Conservation (phyloP, 306 rosid species). For the Hippophae rhamnoides region DNA sequence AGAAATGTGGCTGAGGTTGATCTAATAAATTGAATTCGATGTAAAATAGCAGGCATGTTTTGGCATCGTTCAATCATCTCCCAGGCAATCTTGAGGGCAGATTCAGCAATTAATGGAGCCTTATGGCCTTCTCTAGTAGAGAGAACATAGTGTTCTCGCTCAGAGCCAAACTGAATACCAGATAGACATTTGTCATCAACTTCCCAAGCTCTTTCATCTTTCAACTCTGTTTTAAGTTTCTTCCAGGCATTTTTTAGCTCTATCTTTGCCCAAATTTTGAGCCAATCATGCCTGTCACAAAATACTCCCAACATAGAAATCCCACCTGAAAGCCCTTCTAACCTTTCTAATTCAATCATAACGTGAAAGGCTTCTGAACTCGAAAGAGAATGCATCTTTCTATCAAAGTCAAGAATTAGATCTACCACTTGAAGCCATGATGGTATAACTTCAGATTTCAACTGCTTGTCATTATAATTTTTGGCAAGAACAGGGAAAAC, state of each 20-base stretch:
- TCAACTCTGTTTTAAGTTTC: constrained; percentile 44
- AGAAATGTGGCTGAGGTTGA: constrained; percentile 55
- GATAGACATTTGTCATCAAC: constrained; percentile 20
- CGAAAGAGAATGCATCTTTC: constrained; percentile 48
- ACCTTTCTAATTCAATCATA: constrained; percentile 33
- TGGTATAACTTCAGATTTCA: constrained; percentile 37
- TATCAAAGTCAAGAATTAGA: constrained; percentile 45
- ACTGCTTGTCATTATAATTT: constrained; percentile 34
- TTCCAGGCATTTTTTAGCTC: constrained; percentile 62
- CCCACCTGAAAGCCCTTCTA: constrained; percentile 35
- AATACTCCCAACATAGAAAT: constrained; percentile 49
- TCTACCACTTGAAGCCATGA: constrained; percentile 69
- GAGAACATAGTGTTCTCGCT: constrained; percentile 22
- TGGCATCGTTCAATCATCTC: constrained; percentile 52
- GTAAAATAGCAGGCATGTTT: constrained; percentile 43
- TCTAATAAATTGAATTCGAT: constrained; percentile 40
- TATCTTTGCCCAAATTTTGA: constrained; percentile 69
- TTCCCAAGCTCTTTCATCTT: constrained; percentile 51
- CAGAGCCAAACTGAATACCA: constrained; percentile 21
- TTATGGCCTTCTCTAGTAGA: constrained; percentile 43
- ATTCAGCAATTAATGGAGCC: constrained; percentile 53
- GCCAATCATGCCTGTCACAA: constrained; percentile 54
- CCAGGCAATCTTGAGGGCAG: constrained; percentile 48
- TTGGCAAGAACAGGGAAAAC: constrained; percentile 42
- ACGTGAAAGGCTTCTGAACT: constrained; percentile 35